Evolutionary conservation across 169 alveolate genomes (phyloP).

Genomic region (Plasmodium yoelii): DNA sequence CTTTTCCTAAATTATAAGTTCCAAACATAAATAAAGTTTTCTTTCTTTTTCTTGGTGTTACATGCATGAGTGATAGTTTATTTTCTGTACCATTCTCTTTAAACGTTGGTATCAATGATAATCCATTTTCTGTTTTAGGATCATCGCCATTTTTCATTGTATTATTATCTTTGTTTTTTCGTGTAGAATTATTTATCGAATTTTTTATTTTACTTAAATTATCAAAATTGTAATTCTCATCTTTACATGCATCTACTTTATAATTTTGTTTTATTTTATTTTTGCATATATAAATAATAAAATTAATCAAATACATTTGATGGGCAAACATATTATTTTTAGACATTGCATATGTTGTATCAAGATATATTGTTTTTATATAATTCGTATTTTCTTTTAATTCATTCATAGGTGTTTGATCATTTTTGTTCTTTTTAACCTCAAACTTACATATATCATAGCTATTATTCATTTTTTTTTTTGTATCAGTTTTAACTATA

Average conservation of each 20-base stretch:
- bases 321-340: conserved; percentile 72
- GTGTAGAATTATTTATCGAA: background rate
- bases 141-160: background rate
- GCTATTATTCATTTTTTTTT: conserved; percentile 4
- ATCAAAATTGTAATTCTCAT: background rate
- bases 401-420: background rate
- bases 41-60: background rate
- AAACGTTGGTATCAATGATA: background rate
- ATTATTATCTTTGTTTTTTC: background rate
- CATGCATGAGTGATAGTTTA: background rate
- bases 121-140: background rate
- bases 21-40: conserved; percentile 74
- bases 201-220: background rate
- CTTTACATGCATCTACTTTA: background rate
- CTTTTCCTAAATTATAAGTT: conserved; percentile 72
- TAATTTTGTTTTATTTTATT: conserved; percentile 12
- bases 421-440: background rate
- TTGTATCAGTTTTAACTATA: background rate
- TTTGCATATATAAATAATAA: conserved; percentile 63
- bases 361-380: conserved; percentile 71
- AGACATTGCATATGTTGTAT: conserved; percentile 66
- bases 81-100: background rate
- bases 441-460: background rate
- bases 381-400: conserved; percentile 43
- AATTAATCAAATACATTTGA: conserved; percentile 65